Base-by-base conservation (phyloP, 306 rosid species). In the Castanea crenata region DNA sequence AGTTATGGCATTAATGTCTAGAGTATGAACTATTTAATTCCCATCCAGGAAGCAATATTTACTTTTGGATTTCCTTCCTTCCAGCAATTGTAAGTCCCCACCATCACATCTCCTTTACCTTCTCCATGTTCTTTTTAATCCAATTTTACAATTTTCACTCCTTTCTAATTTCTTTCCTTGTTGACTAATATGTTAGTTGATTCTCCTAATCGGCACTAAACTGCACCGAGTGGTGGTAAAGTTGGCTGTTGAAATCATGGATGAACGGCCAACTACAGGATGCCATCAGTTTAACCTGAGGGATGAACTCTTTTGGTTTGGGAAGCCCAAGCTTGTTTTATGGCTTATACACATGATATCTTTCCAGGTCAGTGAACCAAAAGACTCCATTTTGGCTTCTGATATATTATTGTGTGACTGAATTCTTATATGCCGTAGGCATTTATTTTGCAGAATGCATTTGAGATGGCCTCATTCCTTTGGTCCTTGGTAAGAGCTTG, bases 251-350 rank as follows among this genome's bases (percentile, higher is more conserved):
- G 99, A 90, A 88, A 83, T 89, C 78, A 79, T 79, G 85, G 95
- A 90, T 79, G 73, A 71, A 79, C 69, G 82, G 69, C 86, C 87
- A 5, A 5, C 21, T 34, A 69, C 71, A 80, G 90, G 78, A 72
- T 83, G 56, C 70, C 79, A 69, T 56, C 86, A 71, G 69, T 88
- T 92, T 79, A 90, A 89, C 74, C 85, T 90, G 46, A 86, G 97
- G 81, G 99, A 95, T 78, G 92, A 92, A 20, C 95, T 91, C 61
- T 95, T 95, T 78, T 95, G 99, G 99, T 92, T 95, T 85, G 89
- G 93, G 80, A 95, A 84, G 71, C 99, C 99, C 8, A 80, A 87
- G 90, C 83, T 92, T 77, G 90, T 95, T 52, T 83, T 95, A 71
- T 75, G 85, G 83, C 57, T 90, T 71, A 90, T 92, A 67, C 97